Evolutionary conservation across 2,329 filamentous ascomycete genomes (phyloP).

Genomic region (Dactylellina cionopaga): DNA sequence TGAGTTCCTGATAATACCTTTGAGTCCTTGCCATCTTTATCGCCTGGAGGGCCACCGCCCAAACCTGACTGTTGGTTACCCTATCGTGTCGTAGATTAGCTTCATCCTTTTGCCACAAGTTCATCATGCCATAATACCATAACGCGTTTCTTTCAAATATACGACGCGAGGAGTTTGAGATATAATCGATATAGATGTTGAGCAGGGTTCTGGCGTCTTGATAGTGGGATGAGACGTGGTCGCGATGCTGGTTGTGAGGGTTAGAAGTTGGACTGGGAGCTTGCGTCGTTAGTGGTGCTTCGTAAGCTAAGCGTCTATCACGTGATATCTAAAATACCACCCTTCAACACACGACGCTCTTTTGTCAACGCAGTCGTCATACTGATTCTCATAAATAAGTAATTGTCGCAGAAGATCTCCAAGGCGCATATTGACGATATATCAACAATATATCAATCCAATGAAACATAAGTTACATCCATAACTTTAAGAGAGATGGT

Average conservation of each 20-base stretch:
- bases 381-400: too few species aligned
- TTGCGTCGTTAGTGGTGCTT: conserved; percentile 45
- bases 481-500: too few species aligned
- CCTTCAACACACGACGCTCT: conserved; percentile 27
- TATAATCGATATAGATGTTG: not conserved
- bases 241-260: conserved; percentile 20
- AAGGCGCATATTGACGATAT: too few species aligned
- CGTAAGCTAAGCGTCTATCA: conserved; percentile 4
- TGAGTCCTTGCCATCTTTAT: conserved; percentile 89
- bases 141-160: conserved; percentile 36
- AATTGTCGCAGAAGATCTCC: too few species aligned
- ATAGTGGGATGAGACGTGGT: conserved; percentile 1
- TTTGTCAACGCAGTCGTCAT: too few species aligned
- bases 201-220: not conserved
- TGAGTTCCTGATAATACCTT: conserved; percentile 71
- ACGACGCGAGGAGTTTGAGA: not conserved
- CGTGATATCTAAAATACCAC: conserved; percentile 33
- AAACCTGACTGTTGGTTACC: conserved; percentile 89
- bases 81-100: conserved; percentile 61
- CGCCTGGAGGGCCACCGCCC: conserved; percentile 75
- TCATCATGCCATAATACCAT: conserved; percentile 32
- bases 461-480: too few species aligned
- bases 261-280: conserved; percentile 14
- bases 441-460: too few species aligned
- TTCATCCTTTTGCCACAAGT: not conserved